Evolutionary conservation across 1,284 basidiomycete species (phyloP).

Genomic region (Vanrija pseudolonga): DNA sequence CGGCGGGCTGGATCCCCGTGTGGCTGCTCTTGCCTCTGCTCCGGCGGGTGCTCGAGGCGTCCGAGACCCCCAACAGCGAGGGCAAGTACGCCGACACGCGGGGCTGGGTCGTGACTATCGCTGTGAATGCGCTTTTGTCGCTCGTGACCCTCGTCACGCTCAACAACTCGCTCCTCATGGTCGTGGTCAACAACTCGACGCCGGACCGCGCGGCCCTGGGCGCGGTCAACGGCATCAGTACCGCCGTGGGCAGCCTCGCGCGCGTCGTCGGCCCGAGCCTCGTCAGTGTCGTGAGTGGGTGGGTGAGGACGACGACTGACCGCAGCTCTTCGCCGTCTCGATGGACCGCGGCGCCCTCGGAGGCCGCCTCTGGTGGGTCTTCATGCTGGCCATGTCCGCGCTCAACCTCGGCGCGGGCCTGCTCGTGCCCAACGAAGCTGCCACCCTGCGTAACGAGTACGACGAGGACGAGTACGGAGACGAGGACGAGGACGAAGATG

Average conservation of each 20-base stretch:
- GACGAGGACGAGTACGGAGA: too few species aligned
- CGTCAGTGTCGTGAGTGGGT: constrained; percentile 30
- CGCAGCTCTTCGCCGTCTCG: constrained; percentile 41
- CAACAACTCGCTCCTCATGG: constrained; percentile 37
- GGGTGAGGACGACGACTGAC: background rate
- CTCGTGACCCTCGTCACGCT: constrained; percentile 34
- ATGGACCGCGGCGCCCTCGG: constrained; percentile 39
- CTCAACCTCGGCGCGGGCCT: constrained; percentile 23
- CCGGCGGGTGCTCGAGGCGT: constrained; percentile 25
- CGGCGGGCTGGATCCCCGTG: constrained; percentile 37
- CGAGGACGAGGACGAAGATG: too few species aligned
- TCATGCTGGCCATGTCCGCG: constrained; percentile 33
- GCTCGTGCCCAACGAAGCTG: constrained; percentile 8
- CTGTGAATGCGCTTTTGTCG: constrained; percentile 34
- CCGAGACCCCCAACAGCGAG: constrained; percentile 23
- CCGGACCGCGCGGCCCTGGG: constrained; percentile 41
- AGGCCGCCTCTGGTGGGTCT: constrained; percentile 46
- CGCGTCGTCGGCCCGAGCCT: constrained; percentile 42
- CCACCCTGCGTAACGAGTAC: too few species aligned
- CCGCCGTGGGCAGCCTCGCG: constrained; percentile 41
- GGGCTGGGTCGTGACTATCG: constrained; percentile 31
- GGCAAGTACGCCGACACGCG: constrained; percentile 22
- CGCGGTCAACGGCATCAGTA: constrained; percentile 44
- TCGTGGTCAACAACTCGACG: constrained; percentile 38
- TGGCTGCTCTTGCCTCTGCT: constrained; percentile 39